Evolutionary conservation across 495 filamentous ascomycete species (phyloP).

Genomic region (Chaetomium tenue): DNA sequence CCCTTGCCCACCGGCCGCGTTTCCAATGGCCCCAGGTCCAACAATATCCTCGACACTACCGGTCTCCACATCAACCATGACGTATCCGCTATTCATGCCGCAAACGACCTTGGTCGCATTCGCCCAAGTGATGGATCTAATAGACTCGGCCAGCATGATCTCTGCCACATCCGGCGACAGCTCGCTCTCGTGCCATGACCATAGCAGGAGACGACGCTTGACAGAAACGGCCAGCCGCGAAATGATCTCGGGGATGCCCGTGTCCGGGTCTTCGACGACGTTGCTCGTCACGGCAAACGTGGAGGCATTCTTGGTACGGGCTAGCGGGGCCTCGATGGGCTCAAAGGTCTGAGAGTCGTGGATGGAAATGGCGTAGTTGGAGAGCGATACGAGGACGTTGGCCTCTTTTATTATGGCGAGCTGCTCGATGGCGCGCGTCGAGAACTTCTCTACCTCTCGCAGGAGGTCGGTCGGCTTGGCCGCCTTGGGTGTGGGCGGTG

Average conservation of each 20-base stretch:
- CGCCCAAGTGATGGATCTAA: slow-evolving; percentile 86
- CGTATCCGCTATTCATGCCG: slow-evolving; percentile 83
- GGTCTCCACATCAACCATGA: slow-evolving; percentile 79
- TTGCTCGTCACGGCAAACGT: slow-evolving; percentile 92
- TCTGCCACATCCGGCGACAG: slow-evolving; percentile 69
- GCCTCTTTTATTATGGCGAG: slow-evolving; percentile 94
- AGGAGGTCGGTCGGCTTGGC: slow-evolving; percentile 74
- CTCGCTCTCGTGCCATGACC: slow-evolving; percentile 96
- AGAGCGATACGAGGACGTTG: slow-evolving; percentile 82
- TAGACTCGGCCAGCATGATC: slow-evolving; percentile 71
- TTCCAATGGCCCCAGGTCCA: slow-evolving; percentile 72
- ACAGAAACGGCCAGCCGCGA: slow-evolving; percentile 86
- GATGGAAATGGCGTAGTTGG: slow-evolving; percentile 80
- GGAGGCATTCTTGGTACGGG: slow-evolving; percentile 79
- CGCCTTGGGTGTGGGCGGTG: slow-evolving; percentile 34
- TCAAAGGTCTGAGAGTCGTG: slow-evolving; percentile 85
- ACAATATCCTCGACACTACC: slow-evolving; percentile 70
- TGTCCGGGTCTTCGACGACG: slow-evolving; percentile 82
- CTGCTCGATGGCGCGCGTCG: slow-evolving; percentile 81
- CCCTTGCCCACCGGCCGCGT: slow-evolving; percentile 62
- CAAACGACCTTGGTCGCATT: slow-evolving; percentile 80
- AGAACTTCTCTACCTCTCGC: slow-evolving; percentile 91
- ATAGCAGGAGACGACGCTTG: slow-evolving; percentile 83
- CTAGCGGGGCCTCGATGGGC: slow-evolving; percentile 64
- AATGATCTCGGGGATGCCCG: slow-evolving; percentile 84